Evolutionary conservation across 441 rosid species (phyloP).

Genomic region (Corymbia citriodora): DNA sequence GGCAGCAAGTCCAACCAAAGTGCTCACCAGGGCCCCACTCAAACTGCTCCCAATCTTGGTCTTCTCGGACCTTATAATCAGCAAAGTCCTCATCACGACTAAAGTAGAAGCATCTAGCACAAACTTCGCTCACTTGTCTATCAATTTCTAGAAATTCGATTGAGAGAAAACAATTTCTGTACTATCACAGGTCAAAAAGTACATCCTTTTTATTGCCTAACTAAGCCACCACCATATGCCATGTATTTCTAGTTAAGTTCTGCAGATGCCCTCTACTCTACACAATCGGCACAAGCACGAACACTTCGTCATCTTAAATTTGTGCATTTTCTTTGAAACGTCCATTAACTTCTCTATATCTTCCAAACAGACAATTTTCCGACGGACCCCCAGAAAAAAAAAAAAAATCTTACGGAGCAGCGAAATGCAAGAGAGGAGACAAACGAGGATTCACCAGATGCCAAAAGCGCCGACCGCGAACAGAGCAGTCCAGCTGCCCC

Average conservation of each 20-base stretch:
- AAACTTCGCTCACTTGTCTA: not conserved
- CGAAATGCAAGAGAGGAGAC: not conserved
- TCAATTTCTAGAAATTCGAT: not conserved
- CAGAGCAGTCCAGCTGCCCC: constrained; percentile 90
- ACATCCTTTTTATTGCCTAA: not conserved
- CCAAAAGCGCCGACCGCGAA: constrained; percentile 83
- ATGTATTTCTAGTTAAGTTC: not conserved
- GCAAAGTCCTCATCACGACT: not conserved
- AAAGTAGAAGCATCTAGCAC: not conserved
- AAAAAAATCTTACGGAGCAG: not conserved
- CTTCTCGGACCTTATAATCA: constrained; percentile 63
- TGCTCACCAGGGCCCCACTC: constrained; percentile 77
- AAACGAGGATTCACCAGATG: constrained; percentile 45
- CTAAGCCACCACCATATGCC: not conserved
- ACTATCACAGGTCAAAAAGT: not conserved
- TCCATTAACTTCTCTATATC: not conserved
- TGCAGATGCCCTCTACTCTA: not conserved
- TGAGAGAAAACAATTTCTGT: not conserved
- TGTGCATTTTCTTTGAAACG: not conserved
- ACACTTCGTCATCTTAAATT: not conserved
- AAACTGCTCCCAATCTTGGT: constrained; percentile 63
- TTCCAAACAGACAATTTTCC: not conserved
- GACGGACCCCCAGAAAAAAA: fast-evolving
- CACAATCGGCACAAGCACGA: not conserved
- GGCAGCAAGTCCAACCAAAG: constrained; percentile 68